Base-by-base conservation (phyloP, 2,329 filamentous ascomycete species). In the Alternaria alternata region DNA sequence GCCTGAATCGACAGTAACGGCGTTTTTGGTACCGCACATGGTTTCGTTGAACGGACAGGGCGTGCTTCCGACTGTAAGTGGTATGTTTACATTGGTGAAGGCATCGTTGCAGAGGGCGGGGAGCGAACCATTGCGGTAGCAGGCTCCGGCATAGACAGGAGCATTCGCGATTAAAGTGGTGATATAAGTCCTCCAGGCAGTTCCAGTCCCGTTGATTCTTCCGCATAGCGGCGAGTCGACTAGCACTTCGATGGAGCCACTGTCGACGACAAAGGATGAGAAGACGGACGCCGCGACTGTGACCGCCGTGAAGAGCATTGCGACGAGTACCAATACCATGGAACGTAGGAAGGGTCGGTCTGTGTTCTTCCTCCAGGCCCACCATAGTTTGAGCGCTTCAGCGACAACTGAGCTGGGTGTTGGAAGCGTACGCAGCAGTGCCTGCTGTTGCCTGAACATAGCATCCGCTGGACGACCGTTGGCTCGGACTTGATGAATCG, bases 401-500 rank as follows among this genome's bases (percentile, higher is more conserved):
- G 62, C 46, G 43, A 68, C 43, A 0, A 71, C 49, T 5, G 67
- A 42, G 22, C 57, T 67, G 4, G 67, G 63, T 8, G 65, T 28
- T 12, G 68, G 63, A 14, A 64, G 34, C 5, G 68, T 68, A 16
- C 68, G 63, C 12, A 71, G 48, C 3, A 71, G 7, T 24, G 67
- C 67, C 49, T 71, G 67, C 20, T 71, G 67, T 18, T 71, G 68
- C 8, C 60, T 43, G 42, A 67, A 71, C 0, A 68, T 20, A 2
- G 63, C 59, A 57, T 71, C 67, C 12, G 28, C 9, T 32, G 43
- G 14, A 3, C 34, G 38, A 5, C 62, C 65, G 38, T 56, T 56
- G 22, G 67, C 65, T 6, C 68, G 65, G 3, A 59, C 3, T 34
- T 67, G 62, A 48, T 71, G 64, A 9, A 63, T 51, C 28, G 44